Percentiles rank a stretch among this genome's conserved stretches.
Conservation (phyloP, 2,329 filamentous ascomycete genomes). For the Arthroderma sp. region DNA sequence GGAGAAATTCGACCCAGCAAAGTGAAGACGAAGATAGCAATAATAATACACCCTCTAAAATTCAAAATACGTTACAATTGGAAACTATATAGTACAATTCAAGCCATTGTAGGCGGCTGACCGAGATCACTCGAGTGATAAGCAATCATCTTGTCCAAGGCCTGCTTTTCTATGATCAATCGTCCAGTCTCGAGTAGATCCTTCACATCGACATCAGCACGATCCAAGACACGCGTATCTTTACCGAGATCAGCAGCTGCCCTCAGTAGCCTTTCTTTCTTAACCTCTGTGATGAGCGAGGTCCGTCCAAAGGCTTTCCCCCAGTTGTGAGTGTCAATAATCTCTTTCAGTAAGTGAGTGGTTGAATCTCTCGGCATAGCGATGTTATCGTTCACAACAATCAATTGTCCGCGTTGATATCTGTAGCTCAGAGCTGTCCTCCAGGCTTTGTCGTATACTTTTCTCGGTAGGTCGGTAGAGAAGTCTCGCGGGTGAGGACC, state of each 20-base stretch:
- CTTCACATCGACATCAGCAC: slow-evolving; percentile 87
- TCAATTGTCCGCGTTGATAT: slow-evolving; percentile 72
- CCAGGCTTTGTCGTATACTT: slow-evolving; percentile 93
- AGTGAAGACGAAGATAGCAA: neutral
- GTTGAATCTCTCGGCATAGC: slow-evolving; percentile 41
- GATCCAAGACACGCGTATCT: slow-evolving; percentile 56
- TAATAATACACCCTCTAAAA: slow-evolving; percentile 1
- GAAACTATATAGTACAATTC: slow-evolving; percentile 9
- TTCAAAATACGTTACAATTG: neutral
- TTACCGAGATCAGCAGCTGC: slow-evolving; percentile 51
- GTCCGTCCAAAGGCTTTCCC: slow-evolving; percentile 55
- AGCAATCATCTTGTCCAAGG: slow-evolving; percentile 61
- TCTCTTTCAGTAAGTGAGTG: slow-evolving; percentile 49
- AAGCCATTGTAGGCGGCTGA: slow-evolving; percentile 22
- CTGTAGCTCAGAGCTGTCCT: slow-evolving; percentile 86
- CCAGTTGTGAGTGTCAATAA: slow-evolving; percentile 60
- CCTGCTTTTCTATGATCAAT: slow-evolving; percentile 72
- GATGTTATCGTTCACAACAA: slow-evolving; percentile 73
- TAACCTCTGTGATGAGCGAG: slow-evolving; percentile 56
- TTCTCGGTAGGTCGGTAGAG: slow-evolving; percentile 64
- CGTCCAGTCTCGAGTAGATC: slow-evolving; percentile 75
- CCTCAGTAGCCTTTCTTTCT: slow-evolving; percentile 50
- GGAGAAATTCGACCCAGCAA: neutral
- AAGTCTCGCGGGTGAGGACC: slow-evolving; percentile 93
- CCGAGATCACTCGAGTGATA: slow-evolving; percentile 42